These are phyloP conservation scores for Chrysoporthe deuterocubensis DNA, from an alignment of 2,329 filamentous ascomycete species.

Conservation along the genomic window DNA sequence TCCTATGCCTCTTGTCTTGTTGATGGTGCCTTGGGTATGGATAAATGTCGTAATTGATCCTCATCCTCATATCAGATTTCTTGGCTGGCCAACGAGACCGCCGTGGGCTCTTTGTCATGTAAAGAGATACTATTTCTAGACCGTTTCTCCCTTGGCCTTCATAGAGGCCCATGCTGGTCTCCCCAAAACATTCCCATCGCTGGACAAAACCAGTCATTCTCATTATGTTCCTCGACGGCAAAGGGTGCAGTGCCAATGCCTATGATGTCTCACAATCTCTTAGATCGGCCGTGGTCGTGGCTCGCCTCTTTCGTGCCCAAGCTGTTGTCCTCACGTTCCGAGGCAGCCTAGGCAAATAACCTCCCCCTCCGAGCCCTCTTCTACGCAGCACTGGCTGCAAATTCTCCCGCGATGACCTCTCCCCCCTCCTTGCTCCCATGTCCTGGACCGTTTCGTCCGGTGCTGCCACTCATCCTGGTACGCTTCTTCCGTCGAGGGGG, in stretches of 20 bases:
- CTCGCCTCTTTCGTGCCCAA: not conserved
- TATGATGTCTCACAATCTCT: not conserved
- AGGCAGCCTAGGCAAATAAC: conserved; percentile 69
- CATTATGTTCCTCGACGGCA: not conserved
- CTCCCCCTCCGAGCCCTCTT: conserved; percentile 66
- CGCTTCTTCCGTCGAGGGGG: conserved; percentile 33
- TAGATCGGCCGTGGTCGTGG: not conserved
- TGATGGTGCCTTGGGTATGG: not conserved
- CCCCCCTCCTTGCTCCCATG: conserved; percentile 41
- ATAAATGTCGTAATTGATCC: no score
- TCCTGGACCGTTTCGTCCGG: conserved; percentile 12
- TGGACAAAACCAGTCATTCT: no score
- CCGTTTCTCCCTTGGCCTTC: no score
- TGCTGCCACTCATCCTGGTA: conserved; percentile 18
- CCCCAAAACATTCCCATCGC: not conserved
- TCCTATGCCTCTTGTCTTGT: not conserved
- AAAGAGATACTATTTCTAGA: not conserved
- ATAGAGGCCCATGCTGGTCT: not conserved
- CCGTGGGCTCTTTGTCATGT: not conserved
- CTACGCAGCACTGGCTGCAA: conserved; percentile 72
- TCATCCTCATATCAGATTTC: not conserved
- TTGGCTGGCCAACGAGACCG: not conserved
- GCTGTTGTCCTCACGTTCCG: conserved; percentile 8
- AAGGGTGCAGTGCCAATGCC: not conserved
- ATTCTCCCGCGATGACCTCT: conserved; percentile 57